Percentiles rank a stretch among this genome's conserved stretches.
These are phyloP conservation scores for Pseudozyma sp. DNA, from an alignment of 1,284 basidiomycete genomes.

Conservation along the genomic window DNA sequence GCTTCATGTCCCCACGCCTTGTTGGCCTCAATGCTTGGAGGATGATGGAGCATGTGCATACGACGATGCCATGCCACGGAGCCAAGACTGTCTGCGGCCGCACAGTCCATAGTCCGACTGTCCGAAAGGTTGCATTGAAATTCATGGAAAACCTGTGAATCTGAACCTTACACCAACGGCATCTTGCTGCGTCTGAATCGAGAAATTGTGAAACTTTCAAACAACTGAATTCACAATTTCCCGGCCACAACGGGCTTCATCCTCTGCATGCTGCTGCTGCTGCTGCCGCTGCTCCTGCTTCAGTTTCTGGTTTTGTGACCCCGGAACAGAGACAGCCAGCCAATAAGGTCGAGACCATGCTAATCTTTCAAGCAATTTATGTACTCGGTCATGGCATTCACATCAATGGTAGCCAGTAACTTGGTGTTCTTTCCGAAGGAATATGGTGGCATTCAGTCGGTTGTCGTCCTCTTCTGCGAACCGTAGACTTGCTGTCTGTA, in stretches of 20 bases:
- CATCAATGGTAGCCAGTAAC: no score
- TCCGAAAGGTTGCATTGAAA: not conserved
- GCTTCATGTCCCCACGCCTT: not conserved
- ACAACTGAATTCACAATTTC: not conserved
- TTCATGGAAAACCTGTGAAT: not conserved
- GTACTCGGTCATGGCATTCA: no score
- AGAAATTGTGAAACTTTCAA: constrained; percentile 1
- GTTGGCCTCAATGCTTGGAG: not conserved
- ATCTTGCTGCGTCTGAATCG: not conserved
- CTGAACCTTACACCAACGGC: not conserved
- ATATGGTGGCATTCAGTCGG: no score
- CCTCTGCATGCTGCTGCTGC: no score
- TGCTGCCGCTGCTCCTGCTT: not conserved
- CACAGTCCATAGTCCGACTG: not conserved
- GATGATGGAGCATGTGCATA: not conserved
- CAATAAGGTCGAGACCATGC: no score
- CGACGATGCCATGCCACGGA: not conserved
- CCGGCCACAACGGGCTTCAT: not conserved
- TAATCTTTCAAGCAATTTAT: no score
- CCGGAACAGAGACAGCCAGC: no score
- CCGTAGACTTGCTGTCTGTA: not conserved
- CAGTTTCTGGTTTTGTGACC: no score
- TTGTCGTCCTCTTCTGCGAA: no score
- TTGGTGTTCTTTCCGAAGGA: no score
- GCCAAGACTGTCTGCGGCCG: not conserved